These are phyloP conservation scores for Takakia lepidozioides DNA, from an alignment of 225 moss, liverwort and hornwort genomes.

Conservation along the genomic window DNA sequence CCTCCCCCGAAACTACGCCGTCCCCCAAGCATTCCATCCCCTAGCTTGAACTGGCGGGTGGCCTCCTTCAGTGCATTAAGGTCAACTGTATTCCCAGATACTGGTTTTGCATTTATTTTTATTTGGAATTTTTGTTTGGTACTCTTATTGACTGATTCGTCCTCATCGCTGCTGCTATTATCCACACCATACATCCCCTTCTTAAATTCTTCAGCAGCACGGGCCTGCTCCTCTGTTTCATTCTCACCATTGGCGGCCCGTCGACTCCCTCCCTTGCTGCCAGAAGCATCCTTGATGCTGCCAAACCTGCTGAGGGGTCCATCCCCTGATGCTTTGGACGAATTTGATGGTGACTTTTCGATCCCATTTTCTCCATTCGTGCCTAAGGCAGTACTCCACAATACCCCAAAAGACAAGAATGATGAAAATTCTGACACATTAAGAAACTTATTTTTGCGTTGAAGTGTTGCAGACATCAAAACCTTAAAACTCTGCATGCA, in stretches of 20 bases:
- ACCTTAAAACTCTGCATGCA: no score
- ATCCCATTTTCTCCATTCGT: constrained; percentile 34
- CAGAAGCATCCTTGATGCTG: no score
- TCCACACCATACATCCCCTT: constrained; percentile 64
- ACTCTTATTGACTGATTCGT: constrained; percentile 43
- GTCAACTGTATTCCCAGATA: constrained; percentile 53
- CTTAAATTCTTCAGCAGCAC: constrained; percentile 95
- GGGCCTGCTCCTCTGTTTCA: constrained; percentile 67
- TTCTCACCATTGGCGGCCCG: constrained; percentile 30
- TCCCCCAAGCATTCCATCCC: constrained; percentile 64
- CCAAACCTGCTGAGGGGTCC: constrained; percentile 21
- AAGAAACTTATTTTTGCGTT: no score
- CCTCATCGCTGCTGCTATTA: constrained; percentile 95
- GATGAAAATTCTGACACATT: no score
- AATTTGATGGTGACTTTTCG: constrained; percentile 23
- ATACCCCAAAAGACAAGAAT: background rate
- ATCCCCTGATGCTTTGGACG: constrained; percentile 30
- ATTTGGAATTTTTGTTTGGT: constrained; percentile 71
- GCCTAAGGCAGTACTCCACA: constrained; percentile 23
- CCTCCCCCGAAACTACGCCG: constrained; percentile 28
- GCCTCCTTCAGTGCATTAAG: constrained; percentile 76
- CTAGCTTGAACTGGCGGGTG: constrained; percentile 88
- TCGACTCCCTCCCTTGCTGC: no score
- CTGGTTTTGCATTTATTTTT: constrained; percentile 72
- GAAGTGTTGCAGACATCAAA: no score